phyloP scores from a whole-genome alignment of 2,329 filamentous ascomycete genomes.

The Onygenales sp. region DNA sequence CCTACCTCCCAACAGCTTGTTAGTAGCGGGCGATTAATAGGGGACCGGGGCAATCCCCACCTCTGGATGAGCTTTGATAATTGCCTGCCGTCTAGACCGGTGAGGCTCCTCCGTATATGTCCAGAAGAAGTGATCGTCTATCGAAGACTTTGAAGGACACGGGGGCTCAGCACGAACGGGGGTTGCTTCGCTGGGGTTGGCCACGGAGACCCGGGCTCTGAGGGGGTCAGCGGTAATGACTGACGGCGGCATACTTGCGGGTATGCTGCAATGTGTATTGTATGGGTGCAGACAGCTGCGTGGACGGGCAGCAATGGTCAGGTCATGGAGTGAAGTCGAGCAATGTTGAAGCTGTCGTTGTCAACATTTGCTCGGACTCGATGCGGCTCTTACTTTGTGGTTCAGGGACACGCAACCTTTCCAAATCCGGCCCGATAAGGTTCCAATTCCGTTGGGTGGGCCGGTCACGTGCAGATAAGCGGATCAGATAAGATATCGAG shows the following conservation, averaged over 20 bases:
- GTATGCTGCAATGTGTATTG: too few species aligned
- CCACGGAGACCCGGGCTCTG: conserved; percentile 17
- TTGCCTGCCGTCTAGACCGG: conserved; percentile 77
- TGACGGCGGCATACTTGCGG: conserved; percentile 13
- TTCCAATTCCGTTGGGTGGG: neutral
- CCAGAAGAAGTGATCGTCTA: conserved; percentile 76
- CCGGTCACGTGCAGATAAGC: neutral
- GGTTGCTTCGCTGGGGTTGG: conserved; percentile 12
- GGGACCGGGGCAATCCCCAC: conserved; percentile 36
- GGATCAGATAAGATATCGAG: neutral
- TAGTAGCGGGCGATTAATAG: neutral
- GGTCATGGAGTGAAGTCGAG: too few species aligned
- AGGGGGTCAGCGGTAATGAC: conserved; percentile 22
- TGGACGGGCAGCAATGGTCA: too few species aligned
- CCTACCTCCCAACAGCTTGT: conserved; percentile 39
- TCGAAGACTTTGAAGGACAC: conserved; percentile 22
- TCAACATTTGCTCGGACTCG: too few species aligned
- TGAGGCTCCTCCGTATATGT: conserved; percentile 98
- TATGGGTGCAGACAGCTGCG: too few species aligned
- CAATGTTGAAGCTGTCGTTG: too few species aligned
- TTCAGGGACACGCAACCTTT: neutral
- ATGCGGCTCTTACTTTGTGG: neutral
- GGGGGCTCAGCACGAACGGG: conserved; percentile 15
- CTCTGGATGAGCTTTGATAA: conserved; percentile 97
- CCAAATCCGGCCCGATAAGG: neutral